Percentiles rank a stretch among this genome's conserved stretches.
phyloP scores from a whole-genome alignment of 148 eudicot species.

The Rhododendron henanense region DNA sequence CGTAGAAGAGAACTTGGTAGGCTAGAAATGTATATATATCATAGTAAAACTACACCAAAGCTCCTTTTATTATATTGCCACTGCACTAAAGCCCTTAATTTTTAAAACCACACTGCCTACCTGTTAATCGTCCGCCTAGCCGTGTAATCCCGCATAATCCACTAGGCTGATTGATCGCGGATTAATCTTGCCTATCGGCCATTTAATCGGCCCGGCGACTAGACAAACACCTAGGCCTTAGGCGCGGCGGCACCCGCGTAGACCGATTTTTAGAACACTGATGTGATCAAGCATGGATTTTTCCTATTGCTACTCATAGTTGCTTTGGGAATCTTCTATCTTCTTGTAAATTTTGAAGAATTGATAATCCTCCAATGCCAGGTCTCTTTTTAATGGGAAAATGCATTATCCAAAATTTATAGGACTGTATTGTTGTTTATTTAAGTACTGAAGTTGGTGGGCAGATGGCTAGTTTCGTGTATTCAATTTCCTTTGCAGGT shows the following conservation, averaged over 20 bases:
- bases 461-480: neutral
- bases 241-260: neutral
- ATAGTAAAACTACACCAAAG: too few species aligned
- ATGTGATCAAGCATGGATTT: neutral
- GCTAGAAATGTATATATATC: neutral
- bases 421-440: neutral
- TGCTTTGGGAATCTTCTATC: neutral
- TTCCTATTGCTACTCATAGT: neutral
- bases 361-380: neutral
- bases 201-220: neutral
- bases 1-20: neutral
- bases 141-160: neutral
- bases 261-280: neutral
- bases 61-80: too few species aligned
- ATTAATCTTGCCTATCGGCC: too few species aligned
- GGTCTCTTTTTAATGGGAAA: neutral
- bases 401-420: neutral
- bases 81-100: too few species aligned
- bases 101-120: neutral
- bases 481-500: conserved; percentile 27
- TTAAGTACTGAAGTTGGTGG: neutral
- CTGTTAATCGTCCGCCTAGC: neutral
- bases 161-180: neutral
- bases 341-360: neutral
- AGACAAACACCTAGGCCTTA: too few species aligned